These are phyloP conservation scores for Dalechampia spathulata DNA, from an alignment of 441 rosid species.

Conservation along the genomic window DNA sequence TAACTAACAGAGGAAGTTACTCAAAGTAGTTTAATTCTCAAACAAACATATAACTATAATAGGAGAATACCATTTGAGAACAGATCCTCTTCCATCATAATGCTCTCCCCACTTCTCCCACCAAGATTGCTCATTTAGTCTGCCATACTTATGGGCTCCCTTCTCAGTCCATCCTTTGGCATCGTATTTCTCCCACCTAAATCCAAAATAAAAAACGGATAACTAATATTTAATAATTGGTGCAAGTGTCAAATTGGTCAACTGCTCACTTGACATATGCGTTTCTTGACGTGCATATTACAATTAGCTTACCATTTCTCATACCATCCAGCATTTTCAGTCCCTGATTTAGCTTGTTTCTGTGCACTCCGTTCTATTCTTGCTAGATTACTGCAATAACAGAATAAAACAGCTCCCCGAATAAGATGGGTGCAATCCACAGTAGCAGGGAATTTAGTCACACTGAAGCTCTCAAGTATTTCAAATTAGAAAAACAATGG, in stretches of 20 bases:
- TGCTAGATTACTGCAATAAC: conserved; percentile 70
- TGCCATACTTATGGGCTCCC: conserved; percentile 95
- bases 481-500: too few species aligned
- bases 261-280: too few species aligned
- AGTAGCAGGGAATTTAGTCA: background rate
- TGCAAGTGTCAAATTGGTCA: background rate
- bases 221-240: background rate
- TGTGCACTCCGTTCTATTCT: conserved; percentile 99
- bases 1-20: background rate
- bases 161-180: conserved; percentile 99
- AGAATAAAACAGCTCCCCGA: conserved; percentile 3
- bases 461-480: too few species aligned
- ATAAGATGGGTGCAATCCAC: conserved; percentile 2
- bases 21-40: background rate
- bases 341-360: conserved; percentile 96
- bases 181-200: conserved; percentile 99
- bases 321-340: conserved; percentile 94
- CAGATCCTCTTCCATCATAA: conserved; percentile 95
- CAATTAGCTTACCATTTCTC: conserved; percentile 80
- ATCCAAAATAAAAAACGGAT: conserved; percentile 18
- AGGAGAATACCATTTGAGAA: conserved; percentile 77
- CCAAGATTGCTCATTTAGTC: conserved; percentile 98
- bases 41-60: conserved; percentile 5
- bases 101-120: conserved; percentile 99
- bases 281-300: conserved; percentile 5